phyloP scores from a whole-genome alignment of 1,284 basidiomycete genomes.

The Boletellus sp. region DNA sequence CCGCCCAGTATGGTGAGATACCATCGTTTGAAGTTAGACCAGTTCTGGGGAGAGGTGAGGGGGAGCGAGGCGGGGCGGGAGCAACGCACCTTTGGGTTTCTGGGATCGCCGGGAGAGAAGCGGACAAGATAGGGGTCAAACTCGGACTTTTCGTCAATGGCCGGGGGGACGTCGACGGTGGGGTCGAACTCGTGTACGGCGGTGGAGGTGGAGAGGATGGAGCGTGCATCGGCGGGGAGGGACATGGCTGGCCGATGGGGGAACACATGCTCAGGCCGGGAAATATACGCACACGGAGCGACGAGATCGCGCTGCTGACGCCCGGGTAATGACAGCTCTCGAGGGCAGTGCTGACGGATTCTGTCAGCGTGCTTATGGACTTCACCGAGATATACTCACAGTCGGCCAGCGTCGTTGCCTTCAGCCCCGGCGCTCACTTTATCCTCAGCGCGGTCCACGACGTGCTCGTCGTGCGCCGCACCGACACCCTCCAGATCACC shows the following conservation, averaged over 20 bases:
- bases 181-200: constrained; percentile 17
- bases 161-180: constrained; percentile 4
- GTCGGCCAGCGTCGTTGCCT: constrained; percentile 58
- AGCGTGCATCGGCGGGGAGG: constrained; percentile 14
- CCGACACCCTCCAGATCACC: constrained; percentile 72
- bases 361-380: constrained; percentile 43
- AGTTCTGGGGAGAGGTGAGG: constrained; percentile 43
- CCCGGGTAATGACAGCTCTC: not conserved
- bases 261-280: no score
- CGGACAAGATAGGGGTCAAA: constrained; percentile 32
- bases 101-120: constrained; percentile 29
- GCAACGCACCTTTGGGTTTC: constrained; percentile 38
- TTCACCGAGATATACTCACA: constrained; percentile 82
- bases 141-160: constrained; percentile 13
- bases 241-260: constrained; percentile 15
- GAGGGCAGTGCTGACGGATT: not conserved
- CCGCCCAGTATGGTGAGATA: constrained; percentile 60
- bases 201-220: constrained; percentile 14
- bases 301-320: constrained; percentile 17
- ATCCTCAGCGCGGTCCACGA: constrained; percentile 71
- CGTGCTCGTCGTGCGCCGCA: constrained; percentile 66
- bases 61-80: not conserved
- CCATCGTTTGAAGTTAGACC: constrained; percentile 56
- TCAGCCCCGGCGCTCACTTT: constrained; percentile 74
- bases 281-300: constrained; percentile 16